Conservation (phyloP, 2,329 filamentous ascomycete genomes). For the Septoria linicola region DNA sequence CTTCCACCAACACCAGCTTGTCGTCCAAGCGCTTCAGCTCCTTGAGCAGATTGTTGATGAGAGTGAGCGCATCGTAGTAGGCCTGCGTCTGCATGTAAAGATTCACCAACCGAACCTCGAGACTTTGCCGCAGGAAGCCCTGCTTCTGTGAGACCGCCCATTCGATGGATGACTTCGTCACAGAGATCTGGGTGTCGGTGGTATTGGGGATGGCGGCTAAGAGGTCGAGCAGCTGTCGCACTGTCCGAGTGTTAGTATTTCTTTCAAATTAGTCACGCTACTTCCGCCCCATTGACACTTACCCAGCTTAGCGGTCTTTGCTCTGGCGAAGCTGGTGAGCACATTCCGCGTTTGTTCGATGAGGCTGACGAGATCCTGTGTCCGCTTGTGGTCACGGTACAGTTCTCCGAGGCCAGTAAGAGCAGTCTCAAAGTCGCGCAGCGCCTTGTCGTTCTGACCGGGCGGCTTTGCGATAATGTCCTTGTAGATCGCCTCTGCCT, state of each 20-base stretch:
- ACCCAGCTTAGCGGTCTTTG: slow-evolving; percentile 98
- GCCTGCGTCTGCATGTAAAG: slow-evolving; percentile 97
- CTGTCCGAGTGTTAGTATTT: slow-evolving; percentile 39
- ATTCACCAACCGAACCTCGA: slow-evolving; percentile 89
- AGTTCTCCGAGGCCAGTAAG: slow-evolving; percentile 87
- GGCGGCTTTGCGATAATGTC: slow-evolving; percentile 84
- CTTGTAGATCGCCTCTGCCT: slow-evolving; percentile 86
- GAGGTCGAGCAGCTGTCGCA: slow-evolving; percentile 93
- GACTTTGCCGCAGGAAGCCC: slow-evolving; percentile 94
- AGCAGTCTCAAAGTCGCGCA: slow-evolving; percentile 87
- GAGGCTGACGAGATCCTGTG: slow-evolving; percentile 80
- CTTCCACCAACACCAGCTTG: slow-evolving; percentile 96
- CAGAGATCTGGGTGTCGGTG: slow-evolving; percentile 87
- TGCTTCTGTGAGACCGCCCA: slow-evolving; percentile 95
- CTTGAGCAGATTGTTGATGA: slow-evolving; percentile 93
- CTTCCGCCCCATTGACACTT: slow-evolving; percentile 41
- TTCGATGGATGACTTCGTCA: slow-evolving; percentile 99
- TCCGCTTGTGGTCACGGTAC: slow-evolving; percentile 83
- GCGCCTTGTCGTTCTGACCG: slow-evolving; percentile 78
- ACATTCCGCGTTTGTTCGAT: slow-evolving; percentile 87
- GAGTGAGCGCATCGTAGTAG: slow-evolving; percentile 92
- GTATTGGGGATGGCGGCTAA: slow-evolving; percentile 92
- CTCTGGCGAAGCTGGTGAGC: slow-evolving; percentile 95
- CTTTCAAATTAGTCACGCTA: not conserved
- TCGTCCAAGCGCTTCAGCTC: slow-evolving; percentile 98